These are phyloP conservation scores for Allodekkera sacchari DNA, from an alignment of 805 yeast species.

Conservation along the genomic window DNA sequence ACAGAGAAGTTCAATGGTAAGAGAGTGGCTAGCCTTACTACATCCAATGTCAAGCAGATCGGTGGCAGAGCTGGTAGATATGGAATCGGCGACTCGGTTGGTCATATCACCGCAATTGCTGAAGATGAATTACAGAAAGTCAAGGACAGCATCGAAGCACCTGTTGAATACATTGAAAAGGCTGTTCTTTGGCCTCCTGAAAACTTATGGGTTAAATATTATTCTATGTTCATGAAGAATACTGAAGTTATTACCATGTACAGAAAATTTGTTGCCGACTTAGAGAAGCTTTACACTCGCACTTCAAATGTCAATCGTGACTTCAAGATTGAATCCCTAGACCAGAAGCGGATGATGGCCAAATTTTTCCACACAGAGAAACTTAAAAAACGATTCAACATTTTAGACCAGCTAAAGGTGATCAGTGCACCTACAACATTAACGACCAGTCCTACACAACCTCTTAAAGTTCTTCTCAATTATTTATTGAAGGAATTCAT, in stretches of 20 bases:
- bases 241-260: conserved; percentile 40
- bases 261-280: conserved; percentile 36
- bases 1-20: conserved; percentile 65
- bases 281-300: conserved; percentile 13
- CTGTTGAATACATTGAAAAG: conserved; percentile 41
- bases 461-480: conserved; percentile 20
- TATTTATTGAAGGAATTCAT: conserved; percentile 39
- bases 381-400: conserved; percentile 17
- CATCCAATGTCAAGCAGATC: conserved; percentile 78
- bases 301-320: conserved; percentile 10
- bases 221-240: conserved; percentile 49
- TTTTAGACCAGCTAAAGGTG: conserved; percentile 25
- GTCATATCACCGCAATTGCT: conserved; percentile 49
- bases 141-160: conserved; percentile 37
- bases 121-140: conserved; percentile 37
- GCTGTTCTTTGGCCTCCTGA: conserved; percentile 82
- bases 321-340: conserved; percentile 21
- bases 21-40: conserved; percentile 35
- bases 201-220: conserved; percentile 56
- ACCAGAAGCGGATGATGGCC: conserved; percentile 17
- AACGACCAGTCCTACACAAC: conserved; percentile 14
- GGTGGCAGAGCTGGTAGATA: conserved; percentile 96
- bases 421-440: conserved; percentile 29
- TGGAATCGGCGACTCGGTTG: conserved; percentile 28
- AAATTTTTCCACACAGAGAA: conserved; percentile 18